phyloP scores from a whole-genome alignment of 176 grass and related monocot genomes.

The Canna indica region DNA sequence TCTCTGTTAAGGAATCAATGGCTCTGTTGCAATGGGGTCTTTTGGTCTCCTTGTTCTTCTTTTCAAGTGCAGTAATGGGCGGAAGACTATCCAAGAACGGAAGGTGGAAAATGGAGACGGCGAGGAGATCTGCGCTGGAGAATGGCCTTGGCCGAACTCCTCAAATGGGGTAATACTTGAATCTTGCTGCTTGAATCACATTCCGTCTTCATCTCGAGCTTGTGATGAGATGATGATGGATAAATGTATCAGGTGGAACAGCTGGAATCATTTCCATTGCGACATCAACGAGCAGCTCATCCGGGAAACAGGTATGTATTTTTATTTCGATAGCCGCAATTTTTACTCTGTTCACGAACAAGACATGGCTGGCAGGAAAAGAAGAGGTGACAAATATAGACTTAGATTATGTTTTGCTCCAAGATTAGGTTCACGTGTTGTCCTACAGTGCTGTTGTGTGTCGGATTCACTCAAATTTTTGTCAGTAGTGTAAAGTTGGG shows the following conservation, averaged over 20 bases:
- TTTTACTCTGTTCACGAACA: background rate
- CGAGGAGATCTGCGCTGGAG: conserved; percentile 16
- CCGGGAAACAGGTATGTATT: conserved; percentile 28
- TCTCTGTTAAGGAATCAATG: background rate
- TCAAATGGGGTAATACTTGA: conserved; percentile 65
- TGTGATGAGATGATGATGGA: background rate
- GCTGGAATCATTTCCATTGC: conserved; percentile 40
- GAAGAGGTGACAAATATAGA: background rate
- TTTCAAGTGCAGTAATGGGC: background rate
- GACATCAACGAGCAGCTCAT: conserved; percentile 27
- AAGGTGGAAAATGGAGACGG: conserved; percentile 33
- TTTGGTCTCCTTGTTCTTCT: conserved; percentile 20
- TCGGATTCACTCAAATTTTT: too few species aligned
- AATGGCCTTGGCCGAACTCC: conserved; percentile 64
- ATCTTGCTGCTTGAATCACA: background rate
- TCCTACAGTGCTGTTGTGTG: too few species aligned
- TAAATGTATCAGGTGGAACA: conserved; percentile 34
- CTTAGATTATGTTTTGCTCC: background rate
- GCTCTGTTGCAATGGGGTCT: background rate
- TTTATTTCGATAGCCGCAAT: too few species aligned
- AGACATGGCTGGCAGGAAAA: background rate
- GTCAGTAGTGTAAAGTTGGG: too few species aligned
- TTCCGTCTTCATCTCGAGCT: background rate
- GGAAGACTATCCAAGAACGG: background rate
- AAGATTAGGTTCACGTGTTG: background rate